phyloP scores from a whole-genome alignment of 2,329 filamentous ascomycete species.

The Fusarium chlamydosporum region DNA sequence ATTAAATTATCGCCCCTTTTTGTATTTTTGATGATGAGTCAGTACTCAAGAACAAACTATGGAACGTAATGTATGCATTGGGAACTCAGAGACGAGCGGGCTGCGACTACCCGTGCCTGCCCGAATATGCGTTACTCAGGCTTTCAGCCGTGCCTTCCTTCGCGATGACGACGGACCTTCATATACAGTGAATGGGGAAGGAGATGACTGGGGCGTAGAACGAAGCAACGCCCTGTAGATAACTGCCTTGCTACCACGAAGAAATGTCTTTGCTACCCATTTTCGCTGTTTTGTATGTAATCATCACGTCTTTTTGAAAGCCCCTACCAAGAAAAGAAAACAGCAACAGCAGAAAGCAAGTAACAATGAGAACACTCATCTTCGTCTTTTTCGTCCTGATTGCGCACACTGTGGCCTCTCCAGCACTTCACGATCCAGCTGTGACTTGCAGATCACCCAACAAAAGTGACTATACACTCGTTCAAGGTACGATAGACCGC shows the following conservation, averaged over 20 bases:
- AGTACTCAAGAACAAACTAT: too few relatives aligned
- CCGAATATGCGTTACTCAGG: neutral
- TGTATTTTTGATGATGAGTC: neutral
- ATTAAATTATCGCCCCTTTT: neutral
- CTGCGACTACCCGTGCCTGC: conserved; percentile 5
- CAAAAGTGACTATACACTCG: conserved; percentile 28
- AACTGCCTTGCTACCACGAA: neutral
- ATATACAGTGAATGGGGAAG: neutral
- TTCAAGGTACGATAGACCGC: conserved; percentile 15
- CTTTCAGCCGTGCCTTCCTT: neutral
- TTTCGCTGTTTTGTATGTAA: neutral
- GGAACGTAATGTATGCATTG: neutral
- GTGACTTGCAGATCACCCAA: conserved; percentile 16
- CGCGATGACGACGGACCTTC: neutral
- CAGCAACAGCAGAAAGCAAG: too few relatives aligned
- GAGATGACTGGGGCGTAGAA: neutral
- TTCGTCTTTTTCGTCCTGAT: neutral
- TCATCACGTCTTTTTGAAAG: neutral
- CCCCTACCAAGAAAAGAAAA: neutral
- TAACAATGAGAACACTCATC: neutral
- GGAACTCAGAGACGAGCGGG: conserved; percentile 1
- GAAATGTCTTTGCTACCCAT: neutral
- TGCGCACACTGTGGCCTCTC: neutral
- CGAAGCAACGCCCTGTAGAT: too few relatives aligned
- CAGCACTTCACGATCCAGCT: neutral